Percentiles rank a stretch among this genome's conserved stretches.
These are phyloP conservation scores for Neurospora sp. DNA, from an alignment of 2,329 filamentous ascomycete species.

Conservation along the genomic window DNA sequence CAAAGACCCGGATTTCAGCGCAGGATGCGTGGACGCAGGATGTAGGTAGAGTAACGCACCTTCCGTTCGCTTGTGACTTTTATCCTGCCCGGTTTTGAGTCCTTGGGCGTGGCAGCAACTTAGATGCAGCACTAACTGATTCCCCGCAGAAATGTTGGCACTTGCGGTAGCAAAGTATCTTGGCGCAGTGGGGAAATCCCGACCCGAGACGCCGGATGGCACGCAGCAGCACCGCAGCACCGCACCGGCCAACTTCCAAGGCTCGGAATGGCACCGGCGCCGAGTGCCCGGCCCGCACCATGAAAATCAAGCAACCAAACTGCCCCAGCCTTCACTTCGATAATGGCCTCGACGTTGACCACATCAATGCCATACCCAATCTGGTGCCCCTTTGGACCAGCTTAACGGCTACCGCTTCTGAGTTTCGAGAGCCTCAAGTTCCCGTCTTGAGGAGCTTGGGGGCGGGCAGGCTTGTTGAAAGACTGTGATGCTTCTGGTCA, in stretches of 20 bases:
- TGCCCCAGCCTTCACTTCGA: not conserved
- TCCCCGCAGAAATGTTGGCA: fast-evolving
- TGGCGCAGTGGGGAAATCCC: not conserved
- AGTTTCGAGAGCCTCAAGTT: not conserved
- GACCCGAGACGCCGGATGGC: not conserved
- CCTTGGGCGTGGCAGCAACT: not conserved
- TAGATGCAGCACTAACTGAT: not conserved
- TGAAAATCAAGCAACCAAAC: not conserved
- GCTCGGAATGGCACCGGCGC: not conserved
- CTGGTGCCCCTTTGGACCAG: not conserved
- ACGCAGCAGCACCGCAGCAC: not conserved
- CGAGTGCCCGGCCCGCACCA: not conserved
- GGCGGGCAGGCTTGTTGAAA: not conserved
- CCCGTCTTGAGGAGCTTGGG: not conserved
- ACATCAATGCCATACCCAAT: not conserved
- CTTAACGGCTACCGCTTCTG: not conserved
- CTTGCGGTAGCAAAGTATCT: not conserved
- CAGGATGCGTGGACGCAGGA: not conserved
- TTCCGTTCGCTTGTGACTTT: not conserved
- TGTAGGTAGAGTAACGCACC: not conserved
- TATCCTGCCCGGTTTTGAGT: not conserved
- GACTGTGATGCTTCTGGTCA: not conserved
- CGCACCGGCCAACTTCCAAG: not conserved
- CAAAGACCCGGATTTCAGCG: not conserved
- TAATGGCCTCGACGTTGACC: not conserved